Conservation (phyloP, 1,284 basidiomycete species). For the Rhizoctonia solani region DNA sequence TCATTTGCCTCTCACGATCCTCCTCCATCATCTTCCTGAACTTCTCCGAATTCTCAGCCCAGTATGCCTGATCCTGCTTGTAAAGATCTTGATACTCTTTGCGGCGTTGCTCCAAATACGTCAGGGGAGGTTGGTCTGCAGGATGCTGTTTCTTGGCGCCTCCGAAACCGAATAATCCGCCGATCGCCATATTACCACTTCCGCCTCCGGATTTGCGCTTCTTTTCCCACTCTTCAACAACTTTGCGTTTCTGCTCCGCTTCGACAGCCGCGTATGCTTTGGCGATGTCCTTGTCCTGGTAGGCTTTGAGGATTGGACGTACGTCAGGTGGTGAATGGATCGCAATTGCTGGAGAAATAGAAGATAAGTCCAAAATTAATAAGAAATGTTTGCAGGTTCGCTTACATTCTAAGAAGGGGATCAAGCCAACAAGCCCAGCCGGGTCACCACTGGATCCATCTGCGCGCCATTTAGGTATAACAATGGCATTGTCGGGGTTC, state of each 20-base stretch:
- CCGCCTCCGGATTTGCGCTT: constrained; percentile 52
- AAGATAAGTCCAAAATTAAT: constrained; percentile 12
- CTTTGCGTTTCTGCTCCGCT: constrained; percentile 73
- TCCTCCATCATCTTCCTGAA: constrained; percentile 80
- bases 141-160: constrained; percentile 40
- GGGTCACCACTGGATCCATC: constrained; percentile 59
- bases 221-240: constrained; percentile 83
- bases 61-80: constrained; percentile 86
- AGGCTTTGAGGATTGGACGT: constrained; percentile 82
- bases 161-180: constrained; percentile 43
- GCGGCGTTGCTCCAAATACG: constrained; percentile 90
- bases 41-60: constrained; percentile 77
- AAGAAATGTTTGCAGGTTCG: no score
- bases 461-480: constrained; percentile 88
- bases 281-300: constrained; percentile 86
- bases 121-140: constrained; percentile 58
- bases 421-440: constrained; percentile 82
- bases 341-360: constrained; percentile 65
- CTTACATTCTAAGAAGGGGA: constrained; percentile 96
- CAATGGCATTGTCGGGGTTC: constrained; percentile 89
- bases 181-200: constrained; percentile 47
- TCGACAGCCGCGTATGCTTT: constrained; percentile 88
- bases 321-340: constrained; percentile 87
- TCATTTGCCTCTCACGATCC: constrained; percentile 77
- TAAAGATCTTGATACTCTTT: constrained; percentile 84